These are phyloP conservation scores for Extremus antarcticus DNA, from an alignment of 495 filamentous ascomycete genomes.

Conservation along the genomic window DNA sequence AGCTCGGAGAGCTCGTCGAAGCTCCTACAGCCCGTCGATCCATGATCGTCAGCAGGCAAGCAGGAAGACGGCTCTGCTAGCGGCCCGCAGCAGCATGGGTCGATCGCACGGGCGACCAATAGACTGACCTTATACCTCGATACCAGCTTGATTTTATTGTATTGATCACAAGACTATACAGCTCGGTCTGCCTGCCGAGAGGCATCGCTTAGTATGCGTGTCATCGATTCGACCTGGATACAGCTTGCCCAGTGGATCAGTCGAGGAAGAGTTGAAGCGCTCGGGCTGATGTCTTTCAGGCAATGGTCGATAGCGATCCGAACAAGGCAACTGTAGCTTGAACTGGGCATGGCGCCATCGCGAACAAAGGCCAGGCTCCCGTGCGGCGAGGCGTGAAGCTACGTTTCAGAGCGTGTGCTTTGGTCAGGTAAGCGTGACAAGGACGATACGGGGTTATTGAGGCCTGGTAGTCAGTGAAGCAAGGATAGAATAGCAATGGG, in stretches of 20 bases:
- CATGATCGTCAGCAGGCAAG: background rate
- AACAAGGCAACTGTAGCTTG: background rate
- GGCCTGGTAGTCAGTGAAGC: too few species aligned
- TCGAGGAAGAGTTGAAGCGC: background rate
- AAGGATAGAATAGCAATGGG: too few species aligned
- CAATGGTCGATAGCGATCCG: background rate
- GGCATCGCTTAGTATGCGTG: background rate
- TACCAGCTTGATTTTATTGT: background rate
- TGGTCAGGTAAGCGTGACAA: too few species aligned
- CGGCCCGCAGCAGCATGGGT: background rate
- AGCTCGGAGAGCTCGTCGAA: background rate
- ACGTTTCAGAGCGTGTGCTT: too few species aligned
- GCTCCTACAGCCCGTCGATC: background rate
- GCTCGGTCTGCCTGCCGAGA: background rate
- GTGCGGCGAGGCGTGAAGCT: too few species aligned
- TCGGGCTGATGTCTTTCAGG: background rate
- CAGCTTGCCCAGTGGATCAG: background rate
- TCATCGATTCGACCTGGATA: background rate
- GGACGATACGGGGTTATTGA: too few species aligned
- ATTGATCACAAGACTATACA: background rate
- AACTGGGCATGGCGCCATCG: too few species aligned
- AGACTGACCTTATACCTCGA: background rate
- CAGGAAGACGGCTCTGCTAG: background rate
- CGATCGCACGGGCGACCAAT: background rate
- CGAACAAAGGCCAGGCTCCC: too few species aligned